Evolutionary conservation across 169 alveolate genomes (phyloP), one percentile per base, ranked within the genome.

Genomic region (Plasmodium cynomolgi): DNA sequence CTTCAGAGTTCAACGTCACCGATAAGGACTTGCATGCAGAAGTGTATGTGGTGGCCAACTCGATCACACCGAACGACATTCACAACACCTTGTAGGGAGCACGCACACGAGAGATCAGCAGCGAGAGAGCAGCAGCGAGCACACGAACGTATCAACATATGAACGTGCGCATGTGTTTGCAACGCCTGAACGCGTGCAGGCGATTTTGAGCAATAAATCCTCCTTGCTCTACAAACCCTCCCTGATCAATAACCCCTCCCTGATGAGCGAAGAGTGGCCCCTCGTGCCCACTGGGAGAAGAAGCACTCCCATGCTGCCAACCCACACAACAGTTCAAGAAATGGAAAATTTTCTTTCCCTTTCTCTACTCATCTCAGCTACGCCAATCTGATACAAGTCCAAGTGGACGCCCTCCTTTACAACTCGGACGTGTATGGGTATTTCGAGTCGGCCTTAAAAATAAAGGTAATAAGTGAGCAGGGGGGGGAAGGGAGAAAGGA

Each of bases 21-120:
- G 93, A 85, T 20, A 85, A 85, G 68, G 81, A 50, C 44, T 23
- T 85, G 33, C 56, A 37, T 54, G 93, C 80, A 31, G 93, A 85
- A n/a, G 81, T 85, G n/a, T 85, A 85, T 39, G 68, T 85, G n/a
- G 93, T 85, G 44, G 84, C 93, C 26, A 85, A 85, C 80, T 85
- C 93, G 37, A 68, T 85, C 8, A 85, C 93, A 0, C 75, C 93
- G 54, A 85, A 85, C 31, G 93, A 85, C 17, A 75, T 56, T 6
- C 80, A 85, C 33, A 85, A 75, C 41, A 75, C 85, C 15, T 85
- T 74, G 93, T 85, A 85, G 58, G 83, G 15, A 33, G 39, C 17
- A 81, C 33, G 11, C 62, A 44, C 37, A 80, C 31, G 56, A 44
- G 47, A 2, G 47, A 39, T 39, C 1, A 39, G 47, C 54, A 41